Conservation (phyloP, 257 asterid genomes). For the Lycium ferocissimum region DNA sequence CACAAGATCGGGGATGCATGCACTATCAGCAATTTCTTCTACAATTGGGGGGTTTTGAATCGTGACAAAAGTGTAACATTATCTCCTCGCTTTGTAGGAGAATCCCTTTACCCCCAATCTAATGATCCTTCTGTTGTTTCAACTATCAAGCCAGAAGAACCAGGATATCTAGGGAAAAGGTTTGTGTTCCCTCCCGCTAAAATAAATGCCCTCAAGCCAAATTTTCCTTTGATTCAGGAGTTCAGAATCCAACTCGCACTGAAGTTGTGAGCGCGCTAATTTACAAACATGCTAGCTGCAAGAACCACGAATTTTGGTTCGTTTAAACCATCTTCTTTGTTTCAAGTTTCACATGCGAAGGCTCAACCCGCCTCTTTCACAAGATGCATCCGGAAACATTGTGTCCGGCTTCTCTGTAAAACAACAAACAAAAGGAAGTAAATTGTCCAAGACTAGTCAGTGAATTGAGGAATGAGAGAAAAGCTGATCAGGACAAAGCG, state of each 20-base stretch:
- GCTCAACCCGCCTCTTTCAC: background rate
- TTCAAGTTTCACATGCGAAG: background rate
- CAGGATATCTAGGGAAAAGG: background rate
- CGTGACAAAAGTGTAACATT: background rate
- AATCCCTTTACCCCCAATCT: constrained; percentile 26
- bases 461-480: constrained; percentile 18
- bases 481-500: background rate
- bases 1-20: constrained; percentile 31
- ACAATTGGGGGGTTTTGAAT: constrained; percentile 28
- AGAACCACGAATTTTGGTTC: background rate
- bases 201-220: background rate
- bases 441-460: background rate
- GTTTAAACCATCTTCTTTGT: background rate
- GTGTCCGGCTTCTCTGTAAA: background rate
- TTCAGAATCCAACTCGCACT: constrained; percentile 9
- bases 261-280: constrained; percentile 29
- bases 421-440: background rate
- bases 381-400: background rate
- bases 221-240: background rate
- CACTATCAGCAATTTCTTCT: background rate
- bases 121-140: background rate
- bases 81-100: background rate
- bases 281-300: background rate
- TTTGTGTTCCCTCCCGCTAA: background rate
- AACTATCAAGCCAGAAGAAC: background rate